Base-by-base conservation (phyloP, 495 filamentous ascomycete genomes). In the Jackrogersella minutella region DNA sequence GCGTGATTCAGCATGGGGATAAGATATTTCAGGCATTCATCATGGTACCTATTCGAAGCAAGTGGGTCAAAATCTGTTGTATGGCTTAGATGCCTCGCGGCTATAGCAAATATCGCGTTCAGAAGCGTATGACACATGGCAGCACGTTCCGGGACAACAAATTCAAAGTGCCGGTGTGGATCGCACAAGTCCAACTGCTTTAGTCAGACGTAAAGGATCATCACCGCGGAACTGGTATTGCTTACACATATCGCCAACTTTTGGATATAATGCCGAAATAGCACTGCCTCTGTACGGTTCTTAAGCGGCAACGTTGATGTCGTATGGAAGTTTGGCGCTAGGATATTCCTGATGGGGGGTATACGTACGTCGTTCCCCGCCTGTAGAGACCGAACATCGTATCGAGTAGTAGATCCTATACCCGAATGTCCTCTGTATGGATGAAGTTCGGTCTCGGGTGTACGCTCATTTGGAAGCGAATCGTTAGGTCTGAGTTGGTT, bases 71-170 rank as follows among this genome's bases (percentile, higher is more conserved):
- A 81, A 9, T 73, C 67, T 13, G 74, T 71, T 0, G 79, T 84
- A 17, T 82, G 77, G 39, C 80, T 82, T 39, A 86, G 64, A 68
- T 89, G 85, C 9, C 82, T 75, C 2, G 83, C 82, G 1, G 86
- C 83, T 22, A 87, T 72, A 7, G 86, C 84, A 57, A 88, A 79
- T 9, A 88, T 84, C 37, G 86, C 85, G 46, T 86, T 85, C 36
- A 86, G 73, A 5, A 89, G 72, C 26, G 83, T 80, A n/a, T 80
- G 79, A 46, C 77, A 84, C 16, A 61, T 76, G 10, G 77, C 76
- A 3, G 86, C 83, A 40, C 78, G 70, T 49, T 82, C 76, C 0
- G 85, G 85, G 1, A 88, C 83, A 9, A 82, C 69, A 1, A 81
- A 73, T 19, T 83, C 79, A 57, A 88, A 88, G 62, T 84, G 83